Evolutionary conservation across 805 yeast genomes (phyloP).

Genomic region (Zygotorulaspora sp.): DNA sequence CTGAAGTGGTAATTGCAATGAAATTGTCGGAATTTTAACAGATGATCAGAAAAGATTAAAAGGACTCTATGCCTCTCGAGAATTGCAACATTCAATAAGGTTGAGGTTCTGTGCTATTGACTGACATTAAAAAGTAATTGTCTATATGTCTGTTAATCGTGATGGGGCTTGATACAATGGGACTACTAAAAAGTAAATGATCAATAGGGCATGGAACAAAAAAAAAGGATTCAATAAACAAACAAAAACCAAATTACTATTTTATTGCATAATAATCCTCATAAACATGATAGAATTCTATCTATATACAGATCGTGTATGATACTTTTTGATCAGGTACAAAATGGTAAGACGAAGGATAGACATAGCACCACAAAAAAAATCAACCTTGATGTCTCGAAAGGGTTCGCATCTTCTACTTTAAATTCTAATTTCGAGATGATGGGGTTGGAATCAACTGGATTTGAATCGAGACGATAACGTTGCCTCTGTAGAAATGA

Average conservation of each 20-base stretch:
- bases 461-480: background rate
- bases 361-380: constrained; percentile 14
- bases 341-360: constrained; percentile 12
- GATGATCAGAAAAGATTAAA: background rate
- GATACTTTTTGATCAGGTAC: constrained; percentile 5
- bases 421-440: constrained; percentile 17
- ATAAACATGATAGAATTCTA: too few species aligned
- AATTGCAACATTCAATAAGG: too few species aligned
- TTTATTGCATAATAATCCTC: too few species aligned
- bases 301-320: too few species aligned
- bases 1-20: constrained; percentile 17
- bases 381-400: constrained; percentile 17
- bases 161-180: too few species aligned
- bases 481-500: background rate
- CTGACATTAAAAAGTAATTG: too few species aligned
- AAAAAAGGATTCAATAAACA: too few species aligned
- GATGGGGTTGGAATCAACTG: constrained; percentile 8
- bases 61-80: background rate
- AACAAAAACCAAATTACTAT: too few species aligned
- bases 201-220: too few species aligned
- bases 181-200: too few species aligned
- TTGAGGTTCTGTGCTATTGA: too few species aligned
- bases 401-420: constrained; percentile 27
- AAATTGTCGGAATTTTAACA: background rate
- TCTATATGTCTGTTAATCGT: too few species aligned